Base-by-base conservation (phyloP, 2,329 filamentous ascomycete species). In the Aureobasidium pullulans region DNA sequence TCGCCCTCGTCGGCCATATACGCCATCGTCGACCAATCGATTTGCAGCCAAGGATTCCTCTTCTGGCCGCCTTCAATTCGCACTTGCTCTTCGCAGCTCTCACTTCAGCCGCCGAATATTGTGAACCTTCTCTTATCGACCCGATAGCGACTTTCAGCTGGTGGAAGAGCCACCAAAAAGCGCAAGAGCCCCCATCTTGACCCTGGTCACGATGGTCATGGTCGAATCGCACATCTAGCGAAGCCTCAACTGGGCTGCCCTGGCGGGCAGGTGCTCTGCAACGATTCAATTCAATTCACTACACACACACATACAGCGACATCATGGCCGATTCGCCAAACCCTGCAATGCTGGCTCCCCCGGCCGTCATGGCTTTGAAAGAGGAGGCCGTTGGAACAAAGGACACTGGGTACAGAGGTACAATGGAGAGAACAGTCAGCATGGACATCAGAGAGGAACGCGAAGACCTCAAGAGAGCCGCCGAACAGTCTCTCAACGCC, bases 401-500 rank as follows among this genome's bases (percentile, higher is more conserved):
- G 23, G 34, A 61, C 62, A 57, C 31, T 63, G 49, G 57, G 57
- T 58, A 63, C 58, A 64, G 67, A 58, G 62, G 61, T 44, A 66
- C 62, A 31, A 83, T 85, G 81, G 77, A 80, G 67, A 76, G 84
- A 61, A 79, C 90, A 11, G 77, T 94, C 65, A 96, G 89, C 75
- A 85, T 91, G 74, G 87, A 96, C 72, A 96, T 97, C 68, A 87
- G 90, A 66, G 90, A 95, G 70, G 91, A 97, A 77, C 84, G 92
- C 63, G 89, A 96, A 71, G 93, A 97, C 71, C 82, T 99, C 66
- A 91, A 92, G 70, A 90, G 96, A 77, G 94, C 93, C 42, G 94
- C 93, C 53, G 93, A 97, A 75, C 90, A 96, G 77, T 96, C 92
- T 23, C 81, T 96, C 71, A 99, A 97, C 74, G 89, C 96, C 64